Evolutionary conservation across 75 land plant species (phyloP).

Genomic region (Ceratopteris richardii): DNA sequence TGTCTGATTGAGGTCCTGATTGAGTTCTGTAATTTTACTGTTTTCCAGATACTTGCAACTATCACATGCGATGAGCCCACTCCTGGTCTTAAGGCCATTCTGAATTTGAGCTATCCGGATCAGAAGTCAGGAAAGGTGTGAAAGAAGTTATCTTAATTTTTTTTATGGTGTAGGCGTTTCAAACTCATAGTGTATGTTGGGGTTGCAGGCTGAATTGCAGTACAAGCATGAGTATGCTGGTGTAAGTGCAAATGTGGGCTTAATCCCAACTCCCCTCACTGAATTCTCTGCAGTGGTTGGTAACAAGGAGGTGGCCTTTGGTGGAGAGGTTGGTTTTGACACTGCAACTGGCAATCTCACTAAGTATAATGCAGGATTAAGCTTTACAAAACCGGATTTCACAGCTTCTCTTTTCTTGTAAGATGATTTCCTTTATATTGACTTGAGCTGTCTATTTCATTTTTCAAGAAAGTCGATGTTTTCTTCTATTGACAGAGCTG

Average conservation of each 20-base stretch:
- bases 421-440: neutral
- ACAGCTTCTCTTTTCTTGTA: constrained; percentile 35
- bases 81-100: constrained; percentile 63
- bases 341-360: constrained; percentile 42
- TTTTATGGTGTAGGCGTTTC: neutral
- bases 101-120: constrained; percentile 63
- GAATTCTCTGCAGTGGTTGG: constrained; percentile 48
- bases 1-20: neutral
- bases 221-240: constrained; percentile 47
- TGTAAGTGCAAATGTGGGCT: constrained; percentile 44
- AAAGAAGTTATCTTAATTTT: neutral
- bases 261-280: constrained; percentile 44
- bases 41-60: constrained; percentile 44
- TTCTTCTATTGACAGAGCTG: constrained; percentile 20
- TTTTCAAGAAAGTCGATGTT: neutral
- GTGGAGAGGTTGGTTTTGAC: constrained; percentile 59
- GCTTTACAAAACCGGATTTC: constrained; percentile 43
- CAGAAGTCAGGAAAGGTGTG: constrained; percentile 83
- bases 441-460: neutral
- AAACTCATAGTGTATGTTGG: neutral
- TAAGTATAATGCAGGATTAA: constrained; percentile 55
- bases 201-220: constrained; percentile 51
- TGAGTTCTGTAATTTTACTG: neutral
- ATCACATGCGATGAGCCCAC: constrained; percentile 52
- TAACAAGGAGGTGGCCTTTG: constrained; percentile 29